These are phyloP conservation scores for Aspergillus fructus DNA, from an alignment of 2,329 filamentous ascomycete species.

Conservation along the genomic window DNA sequence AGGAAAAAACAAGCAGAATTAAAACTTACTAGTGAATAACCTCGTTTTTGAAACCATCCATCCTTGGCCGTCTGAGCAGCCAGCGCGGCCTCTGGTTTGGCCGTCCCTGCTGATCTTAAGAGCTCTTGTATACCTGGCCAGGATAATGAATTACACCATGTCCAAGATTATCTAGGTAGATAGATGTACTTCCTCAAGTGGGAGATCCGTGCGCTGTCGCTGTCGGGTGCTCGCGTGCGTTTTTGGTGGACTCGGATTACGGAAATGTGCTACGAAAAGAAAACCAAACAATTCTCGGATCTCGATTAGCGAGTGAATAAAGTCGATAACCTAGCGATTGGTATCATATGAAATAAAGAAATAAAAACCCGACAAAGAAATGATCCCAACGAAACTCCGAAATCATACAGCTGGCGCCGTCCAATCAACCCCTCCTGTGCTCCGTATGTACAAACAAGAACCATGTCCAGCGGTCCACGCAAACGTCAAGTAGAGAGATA, in stretches of 20 bases:
- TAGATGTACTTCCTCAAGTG: background rate
- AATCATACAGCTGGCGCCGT: background rate
- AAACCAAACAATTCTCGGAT: background rate
- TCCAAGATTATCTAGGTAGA: background rate
- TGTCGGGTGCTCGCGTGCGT: too few relatives aligned
- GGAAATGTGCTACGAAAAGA: background rate
- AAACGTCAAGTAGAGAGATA: conserved; percentile 3
- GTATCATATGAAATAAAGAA: background rate
- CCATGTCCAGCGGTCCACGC: background rate
- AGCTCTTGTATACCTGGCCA: background rate
- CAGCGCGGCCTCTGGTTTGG: background rate
- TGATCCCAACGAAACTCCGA: background rate
- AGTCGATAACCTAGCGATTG: background rate
- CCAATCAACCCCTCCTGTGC: background rate
- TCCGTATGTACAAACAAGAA: conserved; percentile 1
- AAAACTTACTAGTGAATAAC: background rate
- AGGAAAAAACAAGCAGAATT: background rate
- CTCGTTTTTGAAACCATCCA: background rate
- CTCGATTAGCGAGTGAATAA: background rate
- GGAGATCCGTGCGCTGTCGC: background rate
- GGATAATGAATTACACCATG: background rate
- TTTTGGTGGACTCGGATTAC: background rate
- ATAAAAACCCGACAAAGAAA: background rate
- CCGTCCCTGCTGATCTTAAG: conserved; percentile 4
- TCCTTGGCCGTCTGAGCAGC: background rate